Percentiles rank a stretch among this genome's conserved stretches.
phyloP scores from a whole-genome alignment of 495 filamentous ascomycete species.

The Penicillium dipodomyicola region DNA sequence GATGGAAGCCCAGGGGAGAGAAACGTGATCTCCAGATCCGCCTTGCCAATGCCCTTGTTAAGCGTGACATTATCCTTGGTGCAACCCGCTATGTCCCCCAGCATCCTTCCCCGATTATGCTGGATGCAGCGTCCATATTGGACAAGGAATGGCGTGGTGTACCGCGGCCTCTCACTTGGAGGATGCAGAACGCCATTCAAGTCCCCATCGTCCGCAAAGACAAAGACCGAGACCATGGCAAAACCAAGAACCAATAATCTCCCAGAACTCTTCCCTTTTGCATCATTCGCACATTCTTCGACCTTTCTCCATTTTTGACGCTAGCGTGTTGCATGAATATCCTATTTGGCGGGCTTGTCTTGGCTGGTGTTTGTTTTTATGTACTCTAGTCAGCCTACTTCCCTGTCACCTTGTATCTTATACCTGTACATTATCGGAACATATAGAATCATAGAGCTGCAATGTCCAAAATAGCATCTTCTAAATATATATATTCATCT shows the following conservation, averaged over 20 bases:
- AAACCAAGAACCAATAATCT: background rate
- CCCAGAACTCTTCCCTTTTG: background rate
- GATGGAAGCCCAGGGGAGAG: conserved; percentile 17
- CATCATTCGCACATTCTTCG: background rate
- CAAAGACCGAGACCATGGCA: background rate
- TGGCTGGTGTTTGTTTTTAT: conserved; percentile 8
- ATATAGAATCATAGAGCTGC: conserved; percentile 11
- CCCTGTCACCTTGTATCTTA: conserved; percentile 3
- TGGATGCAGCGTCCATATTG: conserved; percentile 30
- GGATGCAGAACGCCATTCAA: conserved; percentile 35
- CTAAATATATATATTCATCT: background rate
- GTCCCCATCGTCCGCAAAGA: conserved; percentile 17
- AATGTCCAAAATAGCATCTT: background rate
- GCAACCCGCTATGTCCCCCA: conserved; percentile 18
- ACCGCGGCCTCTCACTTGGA: conserved; percentile 30
- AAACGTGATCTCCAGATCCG: conserved; percentile 27
- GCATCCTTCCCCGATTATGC: conserved; percentile 30
- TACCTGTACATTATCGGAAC: conserved; percentile 11
- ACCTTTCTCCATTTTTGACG: conserved; percentile 10
- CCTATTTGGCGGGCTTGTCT: conserved; percentile 16
- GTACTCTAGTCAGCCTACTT: background rate
- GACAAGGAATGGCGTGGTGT: conserved; percentile 32
- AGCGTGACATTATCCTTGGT: conserved; percentile 31
- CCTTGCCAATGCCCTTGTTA: conserved; percentile 27
- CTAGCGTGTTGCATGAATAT: conserved; percentile 27